Conservation (phyloP, 495 filamentous ascomycete species). For the Apodospora peruviana region DNA sequence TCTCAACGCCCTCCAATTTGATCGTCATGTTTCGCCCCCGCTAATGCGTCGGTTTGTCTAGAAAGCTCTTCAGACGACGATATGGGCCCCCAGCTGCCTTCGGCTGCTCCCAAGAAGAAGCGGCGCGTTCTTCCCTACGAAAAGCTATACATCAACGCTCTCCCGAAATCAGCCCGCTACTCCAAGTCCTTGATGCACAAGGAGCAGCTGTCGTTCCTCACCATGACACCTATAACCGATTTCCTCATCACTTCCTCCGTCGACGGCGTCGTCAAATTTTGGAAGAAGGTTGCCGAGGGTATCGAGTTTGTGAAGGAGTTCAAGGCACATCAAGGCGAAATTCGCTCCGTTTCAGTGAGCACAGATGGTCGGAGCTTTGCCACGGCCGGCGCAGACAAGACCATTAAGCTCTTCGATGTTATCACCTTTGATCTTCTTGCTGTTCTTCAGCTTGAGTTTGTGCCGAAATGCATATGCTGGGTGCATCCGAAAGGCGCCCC, state of each 20-base stretch:
- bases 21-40: background rate
- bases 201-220: constrained; percentile 81
- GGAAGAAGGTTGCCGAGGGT: constrained; percentile 89
- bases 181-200: constrained; percentile 98
- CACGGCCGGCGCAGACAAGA: constrained; percentile 78
- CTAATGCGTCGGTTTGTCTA: constrained; percentile 17
- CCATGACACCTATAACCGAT: constrained; percentile 82
- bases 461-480: constrained; percentile 83
- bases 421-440: constrained; percentile 87
- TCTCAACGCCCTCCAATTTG: background rate
- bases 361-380: constrained; percentile 91
- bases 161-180: constrained; percentile 77
- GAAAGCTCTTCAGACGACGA: constrained; percentile 86
- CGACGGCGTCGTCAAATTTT: constrained; percentile 96
- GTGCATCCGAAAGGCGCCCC: constrained; percentile 85
- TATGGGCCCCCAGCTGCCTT: constrained; percentile 83
- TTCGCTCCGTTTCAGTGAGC: constrained; percentile 75
- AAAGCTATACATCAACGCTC: constrained; percentile 86
- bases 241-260: constrained; percentile 90
- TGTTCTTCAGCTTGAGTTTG: constrained; percentile 68
- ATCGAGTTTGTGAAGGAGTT: constrained; percentile 99
- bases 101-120: constrained; percentile 78
- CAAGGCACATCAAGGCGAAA: constrained; percentile 80
- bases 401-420: constrained; percentile 94
- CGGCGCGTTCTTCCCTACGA: constrained; percentile 86